These are phyloP conservation scores for Daldinia vernicosa DNA, from an alignment of 495 filamentous ascomycete genomes.

Conservation along the genomic window DNA sequence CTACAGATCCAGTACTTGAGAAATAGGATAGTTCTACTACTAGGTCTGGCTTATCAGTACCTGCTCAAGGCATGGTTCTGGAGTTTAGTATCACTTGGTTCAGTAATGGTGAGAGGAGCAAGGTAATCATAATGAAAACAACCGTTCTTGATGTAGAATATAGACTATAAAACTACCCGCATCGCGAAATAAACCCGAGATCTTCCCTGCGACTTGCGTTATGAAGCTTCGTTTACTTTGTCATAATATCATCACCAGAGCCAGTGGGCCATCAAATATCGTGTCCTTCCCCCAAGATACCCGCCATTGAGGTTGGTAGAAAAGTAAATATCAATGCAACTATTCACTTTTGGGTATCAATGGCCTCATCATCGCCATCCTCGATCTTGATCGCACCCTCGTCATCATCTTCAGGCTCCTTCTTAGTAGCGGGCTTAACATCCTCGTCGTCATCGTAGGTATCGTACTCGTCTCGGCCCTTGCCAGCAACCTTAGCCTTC, in stretches of 20 bases:
- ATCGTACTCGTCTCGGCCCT: not conserved
- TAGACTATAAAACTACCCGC: not conserved
- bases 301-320: not conserved
- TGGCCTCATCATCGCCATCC: constrained; percentile 1
- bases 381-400: not conserved
- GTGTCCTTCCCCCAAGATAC: not conserved
- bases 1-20: not conserved
- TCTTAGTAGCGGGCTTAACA: constrained; percentile 18
- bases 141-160: not conserved
- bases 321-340: not conserved
- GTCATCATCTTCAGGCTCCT: not conserved
- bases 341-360: not conserved
- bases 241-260: not conserved
- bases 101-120: not conserved
- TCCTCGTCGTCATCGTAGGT: not conserved
- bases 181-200: not conserved
- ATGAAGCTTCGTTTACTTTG: not conserved
- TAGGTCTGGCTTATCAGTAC: not conserved
- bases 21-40: not conserved
- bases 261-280: not conserved
- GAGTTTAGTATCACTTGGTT: not conserved
- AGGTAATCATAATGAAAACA: not conserved
- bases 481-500: constrained; percentile 21
- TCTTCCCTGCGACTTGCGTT: not conserved
- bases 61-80: not conserved